Base-by-base conservation (phyloP, 805 yeast genomes). In the Yarrowia porcina region DNA sequence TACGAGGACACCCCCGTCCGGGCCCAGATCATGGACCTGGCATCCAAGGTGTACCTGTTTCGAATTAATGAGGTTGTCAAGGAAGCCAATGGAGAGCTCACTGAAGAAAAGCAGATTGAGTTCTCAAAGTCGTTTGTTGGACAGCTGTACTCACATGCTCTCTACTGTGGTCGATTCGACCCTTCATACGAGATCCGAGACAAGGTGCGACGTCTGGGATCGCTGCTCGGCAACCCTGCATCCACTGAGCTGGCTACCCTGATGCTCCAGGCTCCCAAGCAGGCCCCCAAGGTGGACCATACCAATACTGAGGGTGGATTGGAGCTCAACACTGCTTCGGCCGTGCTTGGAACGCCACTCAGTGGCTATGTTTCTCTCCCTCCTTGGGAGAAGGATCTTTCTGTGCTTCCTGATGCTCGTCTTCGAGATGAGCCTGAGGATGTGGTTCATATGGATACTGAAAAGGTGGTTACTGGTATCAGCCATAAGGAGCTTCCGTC, bases 111-210 rank as follows among this genome's bases (percentile, higher is more conserved):
- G 18, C 64, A 63, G 50, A 45, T 35, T 57, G 63, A 44, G 33
- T 59, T 44, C 15, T 20, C 63, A 4, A 59, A 42, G 44, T 45
- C 63, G 21, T 44, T 42, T 18, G 41, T 44, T 17, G 63, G 63
- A 13, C 52, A 45, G 33, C 75, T 90, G 78, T 90, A 86, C 71
- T 79, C 82, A 21, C 79, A 85, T 67, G 81, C 83, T 0, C 73
- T 90, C 42, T 83, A 84, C 20, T 75, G 90, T 52, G 82, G 89
- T 12, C 84, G 86, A 66, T 89, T 85, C 71, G 99, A 94, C 72
- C 77, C 80, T 7, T 81, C 83, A 3, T 83, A 84, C 68, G 97
- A 90, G 70, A 82, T 89, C 0, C 80, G 98, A 65, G 98, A 94
- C 71, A 80, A 93, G 64, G 90, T 97, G 0, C 79, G 99, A 67